Conservation (phyloP, 78 protist species). For the Chrysochromulina tobinii region DNA sequence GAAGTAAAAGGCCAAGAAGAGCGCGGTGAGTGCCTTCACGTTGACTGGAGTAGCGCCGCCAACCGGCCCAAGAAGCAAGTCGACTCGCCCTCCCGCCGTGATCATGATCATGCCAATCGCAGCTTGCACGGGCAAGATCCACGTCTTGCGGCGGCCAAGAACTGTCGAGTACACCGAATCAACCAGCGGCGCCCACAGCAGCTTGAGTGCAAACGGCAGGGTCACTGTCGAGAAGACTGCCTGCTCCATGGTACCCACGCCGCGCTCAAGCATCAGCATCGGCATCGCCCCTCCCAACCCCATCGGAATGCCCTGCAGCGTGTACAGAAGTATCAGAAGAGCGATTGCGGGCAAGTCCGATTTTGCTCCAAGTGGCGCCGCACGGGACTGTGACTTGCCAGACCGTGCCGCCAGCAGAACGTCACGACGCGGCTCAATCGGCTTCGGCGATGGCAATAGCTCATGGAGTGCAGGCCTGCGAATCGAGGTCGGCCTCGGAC, state of each 20-base stretch:
- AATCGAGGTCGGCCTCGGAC: too few relatives aligned
- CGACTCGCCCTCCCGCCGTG: not conserved
- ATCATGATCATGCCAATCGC: not conserved
- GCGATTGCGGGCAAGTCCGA: not conserved
- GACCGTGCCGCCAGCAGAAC: too few relatives aligned
- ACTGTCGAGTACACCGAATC: not conserved
- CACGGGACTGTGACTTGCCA: too few relatives aligned
- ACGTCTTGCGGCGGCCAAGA: conserved; percentile 27
- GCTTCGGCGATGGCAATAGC: too few relatives aligned
- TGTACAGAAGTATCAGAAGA: conserved; percentile 36
- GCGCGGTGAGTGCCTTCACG: not conserved
- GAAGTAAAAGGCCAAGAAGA: conserved; percentile 17
- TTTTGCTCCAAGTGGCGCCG: too few relatives aligned
- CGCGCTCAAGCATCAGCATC: conserved; percentile 20
- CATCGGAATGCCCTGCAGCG: conserved; percentile 58
- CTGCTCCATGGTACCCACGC: conserved; percentile 14
- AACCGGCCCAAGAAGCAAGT: not conserved
- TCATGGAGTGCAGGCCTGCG: too few relatives aligned
- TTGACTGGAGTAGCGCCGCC: not conserved
- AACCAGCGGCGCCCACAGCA: conserved; percentile 53
- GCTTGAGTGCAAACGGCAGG: conserved; percentile 29
- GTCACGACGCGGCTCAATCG: too few relatives aligned
- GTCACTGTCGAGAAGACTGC: conserved; percentile 10
- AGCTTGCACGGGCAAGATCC: conserved; percentile 37
- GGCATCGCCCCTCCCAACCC: conserved; percentile 39